A percentile compares a stretch with the other conserved stretches of the same genome.
These are phyloP conservation scores for Gaertneriomyces semiglobifer DNA, from an alignment of 192 early-diverging fungal genomes.

Conservation along the genomic window DNA sequence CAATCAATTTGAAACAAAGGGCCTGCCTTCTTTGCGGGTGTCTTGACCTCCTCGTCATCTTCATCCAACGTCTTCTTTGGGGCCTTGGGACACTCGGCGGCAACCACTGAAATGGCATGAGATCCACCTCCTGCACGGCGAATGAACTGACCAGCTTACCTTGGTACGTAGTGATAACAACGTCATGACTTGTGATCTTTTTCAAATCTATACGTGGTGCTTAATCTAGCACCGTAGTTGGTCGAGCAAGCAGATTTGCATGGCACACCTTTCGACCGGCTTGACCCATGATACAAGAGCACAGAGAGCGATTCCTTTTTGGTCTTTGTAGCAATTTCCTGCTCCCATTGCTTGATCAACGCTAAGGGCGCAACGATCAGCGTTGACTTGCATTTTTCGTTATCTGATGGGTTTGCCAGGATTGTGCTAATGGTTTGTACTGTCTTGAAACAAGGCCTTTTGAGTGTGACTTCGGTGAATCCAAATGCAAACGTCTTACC, in stretches of 20 bases:
- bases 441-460: constrained; percentile 64
- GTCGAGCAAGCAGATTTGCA: constrained; percentile 44
- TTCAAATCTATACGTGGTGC: too few relatives aligned
- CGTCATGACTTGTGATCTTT: constrained; percentile 44
- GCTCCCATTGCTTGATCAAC: constrained; percentile 69
- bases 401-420: constrained; percentile 42
- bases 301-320: constrained; percentile 49
- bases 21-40: constrained; percentile 21
- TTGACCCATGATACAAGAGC: constrained; percentile 61
- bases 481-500: neutral
- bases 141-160: neutral
- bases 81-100: constrained; percentile 36
- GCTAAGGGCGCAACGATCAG: constrained; percentile 69
- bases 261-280: constrained; percentile 36
- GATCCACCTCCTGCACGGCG: neutral
- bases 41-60: constrained; percentile 7
- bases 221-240: neutral
- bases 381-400: constrained; percentile 59
- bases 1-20: constrained; percentile 33
- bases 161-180: constrained; percentile 45
- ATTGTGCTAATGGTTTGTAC: constrained; percentile 69
- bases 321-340: constrained; percentile 62
- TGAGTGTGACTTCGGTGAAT: neutral
- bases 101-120: constrained; percentile 18
- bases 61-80: constrained; percentile 25